Evolutionary conservation across 2,329 filamentous ascomycete genomes (phyloP), one percentile per base, ranked within the genome.

Genomic region (Annulohypoxylon truncatum): DNA sequence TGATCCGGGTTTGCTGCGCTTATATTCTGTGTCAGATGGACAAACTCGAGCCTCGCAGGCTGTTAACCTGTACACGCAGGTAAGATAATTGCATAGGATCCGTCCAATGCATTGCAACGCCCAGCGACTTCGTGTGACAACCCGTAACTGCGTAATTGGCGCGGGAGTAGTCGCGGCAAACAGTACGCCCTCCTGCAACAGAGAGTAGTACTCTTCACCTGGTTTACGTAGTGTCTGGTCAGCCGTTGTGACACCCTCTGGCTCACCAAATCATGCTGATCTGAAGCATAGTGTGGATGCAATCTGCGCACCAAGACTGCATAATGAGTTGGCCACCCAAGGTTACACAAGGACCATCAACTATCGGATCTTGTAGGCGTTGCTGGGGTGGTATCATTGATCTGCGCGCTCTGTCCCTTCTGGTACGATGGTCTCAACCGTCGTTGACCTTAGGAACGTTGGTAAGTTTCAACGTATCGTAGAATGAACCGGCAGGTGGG

Each of bases 31-130:
- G 56, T 60, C 56, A 61, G 56, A 50, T 61, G 62, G 48, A 29
- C 44, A 66, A 66, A 38, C 20, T 35, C 20, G 22, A 22, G 13
- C 38, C 56, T 69, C 67, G 57, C 56, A 60, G 63, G 61, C 40
- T 69, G 7, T 67, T 65, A 26, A 60, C 61, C 20, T 51, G 31
- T 51, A 64, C 28, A 44, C 50, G 53, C 56, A 60, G 47, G 51
- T 56, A 31, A 62, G 55, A 61, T 51, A 31, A 61, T 55, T 61
- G 64, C 61, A 69, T 62, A 52, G 52, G 42, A 69, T 65, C 64
- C 48, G 52, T 51, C 52, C 31, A 42, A 70, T 68, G 65, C 67
- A 66, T 61, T 68, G 67, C 31, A 66, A 70, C 61, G 55, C 61
- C 51, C 31, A 52, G 64, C 50, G 28, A 58, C 46, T 57, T 65